Conservation (phyloP, 495 filamentous ascomycete species). For the Lophiostoma macrostomum region DNA sequence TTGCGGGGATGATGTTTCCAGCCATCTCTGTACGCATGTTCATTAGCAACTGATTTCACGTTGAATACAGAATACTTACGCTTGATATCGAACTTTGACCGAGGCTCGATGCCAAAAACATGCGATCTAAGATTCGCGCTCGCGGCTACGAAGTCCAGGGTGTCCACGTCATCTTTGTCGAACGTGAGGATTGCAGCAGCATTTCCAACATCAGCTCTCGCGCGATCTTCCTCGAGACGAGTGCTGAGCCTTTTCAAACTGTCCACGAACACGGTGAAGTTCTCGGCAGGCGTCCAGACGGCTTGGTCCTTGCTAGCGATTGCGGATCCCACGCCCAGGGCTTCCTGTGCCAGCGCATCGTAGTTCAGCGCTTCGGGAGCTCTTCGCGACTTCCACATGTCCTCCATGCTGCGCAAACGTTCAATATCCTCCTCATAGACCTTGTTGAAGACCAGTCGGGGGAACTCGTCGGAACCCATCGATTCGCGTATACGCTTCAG, state of each 20-base stretch:
- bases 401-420: slow-evolving; percentile 81
- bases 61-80: slow-evolving; percentile 45
- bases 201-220: slow-evolving; percentile 47
- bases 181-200: slow-evolving; percentile 69
- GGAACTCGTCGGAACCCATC: slow-evolving; percentile 78
- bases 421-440: slow-evolving; percentile 86
- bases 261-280: slow-evolving; percentile 81
- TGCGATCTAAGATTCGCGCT: slow-evolving; percentile 83
- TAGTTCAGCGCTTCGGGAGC: slow-evolving; percentile 72
- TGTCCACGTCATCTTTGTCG: slow-evolving; percentile 97
- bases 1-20: slow-evolving; percentile 97
- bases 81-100: slow-evolving; percentile 95
- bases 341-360: slow-evolving; percentile 49
- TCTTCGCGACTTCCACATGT: slow-evolving; percentile 89
- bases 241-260: slow-evolving; percentile 72
- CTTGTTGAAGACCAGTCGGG: slow-evolving; percentile 81
- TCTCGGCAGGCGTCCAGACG: slow-evolving; percentile 77
- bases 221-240: slow-evolving; percentile 61
- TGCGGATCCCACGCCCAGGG: slow-evolving; percentile 48
- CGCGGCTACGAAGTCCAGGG: slow-evolving; percentile 89
- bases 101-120: slow-evolving; percentile 79
- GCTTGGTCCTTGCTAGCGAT: slow-evolving; percentile 67
- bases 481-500: slow-evolving; percentile 77
- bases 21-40: slow-evolving; percentile 80
- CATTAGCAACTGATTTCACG: slow-evolving; percentile 4